Conservation (phyloP, 2,329 filamentous ascomycete species). For the Aspergillus pseudoterreus region DNA sequence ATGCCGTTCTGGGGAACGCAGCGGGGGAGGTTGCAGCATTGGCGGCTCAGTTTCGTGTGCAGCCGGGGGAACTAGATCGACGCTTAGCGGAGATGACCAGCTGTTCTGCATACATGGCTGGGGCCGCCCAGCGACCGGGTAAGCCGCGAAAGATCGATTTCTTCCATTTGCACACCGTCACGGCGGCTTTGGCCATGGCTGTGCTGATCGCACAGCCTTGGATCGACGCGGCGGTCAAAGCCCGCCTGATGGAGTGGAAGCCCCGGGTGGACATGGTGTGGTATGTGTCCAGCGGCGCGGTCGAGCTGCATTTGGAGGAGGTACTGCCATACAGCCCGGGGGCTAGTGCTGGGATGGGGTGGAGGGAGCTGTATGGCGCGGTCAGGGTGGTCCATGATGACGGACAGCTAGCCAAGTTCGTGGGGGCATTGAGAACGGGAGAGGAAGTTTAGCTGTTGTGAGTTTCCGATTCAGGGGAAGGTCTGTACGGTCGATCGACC, state of each 20-base stretch:
- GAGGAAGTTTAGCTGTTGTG: neutral
- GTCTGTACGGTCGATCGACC: neutral
- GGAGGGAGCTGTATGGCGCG: neutral
- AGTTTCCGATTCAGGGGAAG: conserved; percentile 1
- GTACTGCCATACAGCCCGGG: neutral
- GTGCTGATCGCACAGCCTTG: neutral
- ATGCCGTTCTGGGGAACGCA: neutral
- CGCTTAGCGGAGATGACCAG: neutral
- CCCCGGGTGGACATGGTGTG: neutral
- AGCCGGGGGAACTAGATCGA: neutral
- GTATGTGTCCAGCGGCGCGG: neutral
- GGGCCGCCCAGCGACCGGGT: conserved; percentile 1
- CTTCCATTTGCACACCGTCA: conserved; percentile 1
- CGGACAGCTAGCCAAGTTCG: conserved; percentile 4
- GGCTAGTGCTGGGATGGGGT: neutral
- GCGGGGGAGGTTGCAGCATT: neutral
- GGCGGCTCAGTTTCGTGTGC: neutral
- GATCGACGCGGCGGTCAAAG: neutral
- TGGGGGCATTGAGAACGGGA: neutral
- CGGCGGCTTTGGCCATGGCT: neutral
- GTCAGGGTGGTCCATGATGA: conserved; percentile 1
- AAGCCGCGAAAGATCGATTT: conserved; percentile 5
- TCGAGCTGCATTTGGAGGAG: neutral
- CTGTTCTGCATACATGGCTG: neutral
- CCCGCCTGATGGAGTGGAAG: conserved; percentile 5